phyloP scores from a whole-genome alignment of 768 basidiomycete genomes.

The Amanita phalloides region DNA sequence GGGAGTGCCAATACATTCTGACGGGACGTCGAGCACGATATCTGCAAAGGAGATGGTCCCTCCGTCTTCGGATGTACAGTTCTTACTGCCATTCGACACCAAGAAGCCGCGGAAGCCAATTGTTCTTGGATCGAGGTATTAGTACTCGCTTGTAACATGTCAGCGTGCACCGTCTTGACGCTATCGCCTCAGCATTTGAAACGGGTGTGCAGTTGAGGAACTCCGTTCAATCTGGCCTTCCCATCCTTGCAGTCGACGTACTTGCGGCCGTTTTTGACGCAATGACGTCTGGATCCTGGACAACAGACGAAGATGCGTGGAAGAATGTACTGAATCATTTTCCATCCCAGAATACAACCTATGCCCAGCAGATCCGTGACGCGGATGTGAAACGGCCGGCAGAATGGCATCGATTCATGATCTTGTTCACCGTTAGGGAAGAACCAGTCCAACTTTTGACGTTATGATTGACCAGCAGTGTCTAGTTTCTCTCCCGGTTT shows the following conservation, averaged over 20 bases:
- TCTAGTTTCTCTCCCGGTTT: neutral
- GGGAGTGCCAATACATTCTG: constrained; percentile 37
- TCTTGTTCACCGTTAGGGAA: constrained; percentile 60
- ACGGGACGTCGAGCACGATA: constrained; percentile 22
- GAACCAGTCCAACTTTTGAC: constrained; percentile 56
- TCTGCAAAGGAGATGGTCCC: constrained; percentile 23
- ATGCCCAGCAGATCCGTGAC: constrained; percentile 61
- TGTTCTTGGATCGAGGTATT: constrained; percentile 63
- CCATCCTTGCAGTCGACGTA: constrained; percentile 67
- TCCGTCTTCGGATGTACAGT: constrained; percentile 39
- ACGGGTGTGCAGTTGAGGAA: constrained; percentile 47
- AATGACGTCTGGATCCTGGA: constrained; percentile 48
- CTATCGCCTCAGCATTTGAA: constrained; percentile 45
- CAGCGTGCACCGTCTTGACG: neutral
- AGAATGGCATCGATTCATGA: constrained; percentile 52
- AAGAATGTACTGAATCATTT: constrained; percentile 44
- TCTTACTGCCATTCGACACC: constrained; percentile 55
- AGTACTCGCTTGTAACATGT: constrained; percentile 5
- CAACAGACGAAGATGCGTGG: constrained; percentile 71
- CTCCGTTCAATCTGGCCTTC: constrained; percentile 48
- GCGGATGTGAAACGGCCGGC: constrained; percentile 47
- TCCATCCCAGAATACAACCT: constrained; percentile 45
- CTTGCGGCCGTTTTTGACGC: constrained; percentile 47
- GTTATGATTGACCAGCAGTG: constrained; percentile 12
- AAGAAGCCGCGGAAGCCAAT: constrained; percentile 69